These are phyloP conservation scores for Rhynchospora tenuis DNA, from an alignment of 176 grass and related monocot genomes.

Conservation along the genomic window DNA sequence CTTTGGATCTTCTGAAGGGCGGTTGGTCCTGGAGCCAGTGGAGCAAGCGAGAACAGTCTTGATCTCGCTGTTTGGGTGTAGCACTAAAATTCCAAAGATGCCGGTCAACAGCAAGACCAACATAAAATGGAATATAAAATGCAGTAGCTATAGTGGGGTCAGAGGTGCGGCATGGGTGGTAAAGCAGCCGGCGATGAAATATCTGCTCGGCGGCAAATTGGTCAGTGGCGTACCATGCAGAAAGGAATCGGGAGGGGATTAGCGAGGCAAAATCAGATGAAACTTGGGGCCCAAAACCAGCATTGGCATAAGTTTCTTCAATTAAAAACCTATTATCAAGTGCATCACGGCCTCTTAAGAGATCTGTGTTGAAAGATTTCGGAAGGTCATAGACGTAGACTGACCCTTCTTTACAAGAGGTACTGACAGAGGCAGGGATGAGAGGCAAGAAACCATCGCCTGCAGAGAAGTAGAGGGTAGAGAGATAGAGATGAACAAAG, in stretches of 20 bases:
- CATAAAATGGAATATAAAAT: slow-evolving; percentile 89
- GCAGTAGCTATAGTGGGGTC: slow-evolving; percentile 46
- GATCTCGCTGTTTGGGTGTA: slow-evolving; percentile 51
- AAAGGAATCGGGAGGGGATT: slow-evolving; percentile 34
- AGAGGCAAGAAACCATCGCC: not conserved
- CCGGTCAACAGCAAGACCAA: slow-evolving; percentile 53
- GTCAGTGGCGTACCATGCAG: slow-evolving; percentile 75
- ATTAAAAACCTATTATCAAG: slow-evolving; percentile 48
- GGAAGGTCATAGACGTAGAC: slow-evolving; percentile 86
- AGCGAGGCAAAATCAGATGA: slow-evolving; percentile 39
- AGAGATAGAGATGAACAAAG: slow-evolving; percentile 43
- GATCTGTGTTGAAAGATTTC: slow-evolving; percentile 48
- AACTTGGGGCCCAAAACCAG: slow-evolving; percentile 47
- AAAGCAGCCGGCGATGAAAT: slow-evolving; percentile 64
- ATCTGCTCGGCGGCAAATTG: slow-evolving; percentile 78
- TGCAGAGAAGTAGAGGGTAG: slow-evolving; percentile 8
- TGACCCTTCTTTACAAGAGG: slow-evolving; percentile 36
- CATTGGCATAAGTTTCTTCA: slow-evolving; percentile 56
- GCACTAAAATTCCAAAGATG: slow-evolving; percentile 58
- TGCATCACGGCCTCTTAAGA: slow-evolving; percentile 42
- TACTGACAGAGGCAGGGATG: not conserved
- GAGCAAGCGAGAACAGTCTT: slow-evolving; percentile 50
- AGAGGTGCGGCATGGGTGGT: slow-evolving; percentile 58
- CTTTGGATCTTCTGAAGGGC: slow-evolving; percentile 45
- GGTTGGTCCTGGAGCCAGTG: slow-evolving; percentile 55